Conservation (phyloP, 805 yeast species). For the Suhomyces sp. region DNA sequence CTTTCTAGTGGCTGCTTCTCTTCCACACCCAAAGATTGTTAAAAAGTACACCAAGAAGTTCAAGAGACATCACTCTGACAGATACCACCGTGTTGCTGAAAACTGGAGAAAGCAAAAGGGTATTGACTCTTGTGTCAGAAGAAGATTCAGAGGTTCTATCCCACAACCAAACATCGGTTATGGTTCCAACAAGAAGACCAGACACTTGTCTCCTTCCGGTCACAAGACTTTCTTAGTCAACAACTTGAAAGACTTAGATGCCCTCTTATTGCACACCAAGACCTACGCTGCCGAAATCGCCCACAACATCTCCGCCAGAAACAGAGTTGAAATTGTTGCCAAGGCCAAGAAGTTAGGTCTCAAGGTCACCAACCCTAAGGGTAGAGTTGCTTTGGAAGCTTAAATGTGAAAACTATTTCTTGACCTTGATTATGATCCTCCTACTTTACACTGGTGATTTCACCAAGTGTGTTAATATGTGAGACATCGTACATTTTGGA, state of each 20-base stretch:
- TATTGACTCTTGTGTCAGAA: conserved; percentile 99
- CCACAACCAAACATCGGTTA: conserved; percentile 99
- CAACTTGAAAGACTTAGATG: conserved; percentile 92
- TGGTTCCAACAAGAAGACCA: conserved; percentile 99
- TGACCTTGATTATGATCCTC: no score
- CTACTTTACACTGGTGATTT: no score
- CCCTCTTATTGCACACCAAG: conserved; percentile 94
- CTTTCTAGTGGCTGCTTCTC: conserved; percentile 82
- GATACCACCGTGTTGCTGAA: conserved; percentile 97
- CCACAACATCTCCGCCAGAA: conserved; percentile 96
- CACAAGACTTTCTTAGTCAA: conserved; percentile 95
- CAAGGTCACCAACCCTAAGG: conserved; percentile 99
- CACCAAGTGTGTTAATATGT: no score
- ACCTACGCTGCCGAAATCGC: conserved; percentile 99
- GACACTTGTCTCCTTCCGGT: conserved; percentile 94
- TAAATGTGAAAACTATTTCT: conserved; percentile 42
- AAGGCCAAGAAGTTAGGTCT: conserved; percentile 98
- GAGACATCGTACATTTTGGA: no score
- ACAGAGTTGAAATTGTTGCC: conserved; percentile 94
- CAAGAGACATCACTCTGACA: conserved; percentile 99
- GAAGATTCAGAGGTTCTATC: conserved; percentile 99
- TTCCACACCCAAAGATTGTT: conserved; percentile 99
- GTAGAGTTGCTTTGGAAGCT: conserved; percentile 97
- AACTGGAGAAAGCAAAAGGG: conserved; percentile 99
- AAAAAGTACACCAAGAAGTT: conserved; percentile 98